These are phyloP conservation scores for Talaromyces nanjingensis DNA, from an alignment of 495 filamentous ascomycete genomes.

Conservation along the genomic window DNA sequence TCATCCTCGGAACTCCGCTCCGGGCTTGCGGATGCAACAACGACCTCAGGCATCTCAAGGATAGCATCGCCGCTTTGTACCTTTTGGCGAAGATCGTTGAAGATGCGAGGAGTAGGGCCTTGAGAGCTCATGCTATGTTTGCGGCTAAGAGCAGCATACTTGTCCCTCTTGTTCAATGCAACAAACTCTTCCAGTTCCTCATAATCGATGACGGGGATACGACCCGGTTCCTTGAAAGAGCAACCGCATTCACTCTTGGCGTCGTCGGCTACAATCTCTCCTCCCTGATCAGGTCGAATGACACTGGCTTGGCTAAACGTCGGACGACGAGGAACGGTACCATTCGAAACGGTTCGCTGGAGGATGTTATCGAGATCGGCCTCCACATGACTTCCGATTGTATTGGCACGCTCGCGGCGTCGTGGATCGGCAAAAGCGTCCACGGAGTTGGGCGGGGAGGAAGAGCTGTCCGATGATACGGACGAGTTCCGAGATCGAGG, in stretches of 20 bases:
- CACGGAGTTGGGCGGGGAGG: conserved; percentile 92
- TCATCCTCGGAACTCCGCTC: conserved; percentile 19
- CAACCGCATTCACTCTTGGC: conserved; percentile 88
- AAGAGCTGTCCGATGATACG: conserved; percentile 52
- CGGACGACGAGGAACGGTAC: conserved; percentile 53
- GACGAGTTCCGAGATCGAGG: conserved; percentile 47
- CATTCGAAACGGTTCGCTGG: conserved; percentile 64
- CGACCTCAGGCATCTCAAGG: conserved; percentile 18
- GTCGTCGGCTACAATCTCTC: conserved; percentile 33
- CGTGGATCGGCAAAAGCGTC: conserved; percentile 86
- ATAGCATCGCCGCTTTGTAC: conserved; percentile 21
- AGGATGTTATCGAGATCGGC: conserved; percentile 55
- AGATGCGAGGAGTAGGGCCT: conserved; percentile 44
- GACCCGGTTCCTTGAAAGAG: conserved; percentile 42
- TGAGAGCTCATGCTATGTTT: conserved; percentile 49
- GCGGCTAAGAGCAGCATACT: conserved; percentile 27
- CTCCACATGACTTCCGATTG: conserved; percentile 50
- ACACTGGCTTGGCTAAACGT: conserved; percentile 55
- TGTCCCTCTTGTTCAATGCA: conserved; percentile 47
- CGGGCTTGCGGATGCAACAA: conserved; percentile 23
- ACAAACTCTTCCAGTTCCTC: conserved; percentile 85
- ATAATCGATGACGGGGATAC: conserved; percentile 68
- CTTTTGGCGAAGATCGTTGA: conserved; percentile 54
- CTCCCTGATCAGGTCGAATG: conserved; percentile 33
- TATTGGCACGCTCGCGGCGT: conserved; percentile 60